phyloP scores from a whole-genome alignment of 2,329 filamentous ascomycete genomes.

The Sporothrix euskadiensis region DNA sequence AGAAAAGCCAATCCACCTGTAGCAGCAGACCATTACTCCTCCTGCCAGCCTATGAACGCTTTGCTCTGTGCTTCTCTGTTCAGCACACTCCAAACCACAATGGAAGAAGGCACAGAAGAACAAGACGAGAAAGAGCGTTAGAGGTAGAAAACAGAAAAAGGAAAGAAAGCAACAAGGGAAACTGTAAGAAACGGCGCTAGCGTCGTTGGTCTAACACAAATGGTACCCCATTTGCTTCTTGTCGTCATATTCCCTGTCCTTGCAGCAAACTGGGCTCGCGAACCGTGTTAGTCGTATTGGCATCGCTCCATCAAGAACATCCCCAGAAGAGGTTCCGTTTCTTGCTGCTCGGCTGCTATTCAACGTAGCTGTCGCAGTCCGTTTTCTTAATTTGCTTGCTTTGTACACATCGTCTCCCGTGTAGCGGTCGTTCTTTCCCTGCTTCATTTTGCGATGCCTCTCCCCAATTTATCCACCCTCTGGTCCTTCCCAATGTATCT shows the following conservation, averaged over 20 bases:
- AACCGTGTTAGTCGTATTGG: constrained; percentile 13
- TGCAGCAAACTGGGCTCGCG: background rate
- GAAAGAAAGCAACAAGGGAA: background rate
- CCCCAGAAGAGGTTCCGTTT: background rate
- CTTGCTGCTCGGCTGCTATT: background rate
- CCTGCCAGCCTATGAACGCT: no score
- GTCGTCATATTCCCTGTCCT: constrained; percentile 11
- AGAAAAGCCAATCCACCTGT: background rate
- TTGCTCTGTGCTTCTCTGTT: background rate
- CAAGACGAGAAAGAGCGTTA: background rate
- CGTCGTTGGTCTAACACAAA: constrained; percentile 12
- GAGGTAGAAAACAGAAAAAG: background rate
- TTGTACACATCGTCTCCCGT: background rate
- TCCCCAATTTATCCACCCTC: background rate
- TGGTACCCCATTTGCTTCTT: constrained; percentile 7
- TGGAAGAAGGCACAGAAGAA: background rate
- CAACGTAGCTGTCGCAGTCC: constrained; percentile 2
- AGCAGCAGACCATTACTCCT: no score
- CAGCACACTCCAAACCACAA: background rate
- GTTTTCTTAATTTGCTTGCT: background rate
- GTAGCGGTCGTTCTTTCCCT: background rate
- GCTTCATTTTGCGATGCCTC: background rate
- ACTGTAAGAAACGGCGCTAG: constrained; percentile 18
- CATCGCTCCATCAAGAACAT: background rate
- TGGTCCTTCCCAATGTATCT: background rate